Percentiles rank a stretch among this genome's conserved stretches.
Conservation (phyloP, 2,329 filamentous ascomycete genomes). For the Septoria linicola region DNA sequence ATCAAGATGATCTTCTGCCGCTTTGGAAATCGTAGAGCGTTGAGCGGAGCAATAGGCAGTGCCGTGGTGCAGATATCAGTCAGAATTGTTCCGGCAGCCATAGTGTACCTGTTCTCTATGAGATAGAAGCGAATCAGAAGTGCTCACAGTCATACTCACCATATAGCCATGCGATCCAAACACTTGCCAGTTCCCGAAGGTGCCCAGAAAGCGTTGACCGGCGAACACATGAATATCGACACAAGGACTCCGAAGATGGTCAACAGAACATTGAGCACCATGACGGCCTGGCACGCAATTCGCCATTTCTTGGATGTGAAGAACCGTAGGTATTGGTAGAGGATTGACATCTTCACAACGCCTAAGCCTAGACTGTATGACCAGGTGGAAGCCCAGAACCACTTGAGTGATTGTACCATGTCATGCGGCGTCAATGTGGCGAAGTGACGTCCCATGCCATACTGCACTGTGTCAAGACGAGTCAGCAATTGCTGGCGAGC, state of each 20-base stretch:
- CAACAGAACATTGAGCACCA: slow-evolving; percentile 29
- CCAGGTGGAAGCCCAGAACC: slow-evolving; percentile 25
- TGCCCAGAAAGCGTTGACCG: slow-evolving; percentile 34
- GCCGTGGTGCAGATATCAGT: slow-evolving; percentile 35
- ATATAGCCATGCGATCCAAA: slow-evolving; percentile 27
- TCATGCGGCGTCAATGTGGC: slow-evolving; percentile 9
- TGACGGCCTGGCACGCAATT: slow-evolving; percentile 21
- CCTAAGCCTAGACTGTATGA: slow-evolving; percentile 20
- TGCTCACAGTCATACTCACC: slow-evolving; percentile 22
- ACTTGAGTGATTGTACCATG: slow-evolving; percentile 9
- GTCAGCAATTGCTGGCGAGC: neutral
- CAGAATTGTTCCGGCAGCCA: slow-evolving; percentile 35
- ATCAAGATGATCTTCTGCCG: slow-evolving; percentile 34
- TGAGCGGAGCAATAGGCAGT: slow-evolving; percentile 35
- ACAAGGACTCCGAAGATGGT: slow-evolving; percentile 30
- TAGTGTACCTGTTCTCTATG: slow-evolving; percentile 20
- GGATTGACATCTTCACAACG: slow-evolving; percentile 27
- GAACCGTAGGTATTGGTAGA: slow-evolving; percentile 28
- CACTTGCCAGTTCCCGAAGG: slow-evolving; percentile 22
- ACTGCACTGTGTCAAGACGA: slow-evolving; percentile 16
- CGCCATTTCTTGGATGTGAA: slow-evolving; percentile 22
- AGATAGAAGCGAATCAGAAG: slow-evolving; percentile 26
- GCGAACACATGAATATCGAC: slow-evolving; percentile 33
- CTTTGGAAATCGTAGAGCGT: slow-evolving; percentile 28
- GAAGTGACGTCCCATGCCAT: slow-evolving; percentile 25